A percentile compares a stretch with the other conserved stretches of the same genome.
Conservation (phyloP, 169 alveolate genomes). For the Plasmodium gonderi region DNA sequence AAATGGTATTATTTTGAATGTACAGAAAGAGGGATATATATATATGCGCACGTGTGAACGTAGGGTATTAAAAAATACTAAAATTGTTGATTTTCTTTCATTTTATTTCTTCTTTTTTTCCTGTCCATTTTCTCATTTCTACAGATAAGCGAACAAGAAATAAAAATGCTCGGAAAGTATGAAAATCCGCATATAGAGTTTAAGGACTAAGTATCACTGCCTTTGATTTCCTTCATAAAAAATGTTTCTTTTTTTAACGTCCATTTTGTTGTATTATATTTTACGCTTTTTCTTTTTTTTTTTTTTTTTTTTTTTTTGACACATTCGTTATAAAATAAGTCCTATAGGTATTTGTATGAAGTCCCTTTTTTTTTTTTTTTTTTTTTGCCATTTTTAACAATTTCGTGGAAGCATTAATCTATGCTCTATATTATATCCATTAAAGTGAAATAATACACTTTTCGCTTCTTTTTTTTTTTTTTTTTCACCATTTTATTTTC, state of each 20-base stretch:
- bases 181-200: constrained; percentile 72
- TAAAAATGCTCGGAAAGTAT: constrained; percentile 28
- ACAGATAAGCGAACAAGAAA: constrained; percentile 71
- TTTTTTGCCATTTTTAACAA: not conserved
- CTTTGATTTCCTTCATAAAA: not conserved
- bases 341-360: not conserved
- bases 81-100: not conserved
- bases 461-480: not conserved
- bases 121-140: not conserved
- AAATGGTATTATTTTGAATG: constrained; percentile 22
- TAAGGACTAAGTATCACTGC: constrained; percentile 12
- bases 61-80: not conserved
- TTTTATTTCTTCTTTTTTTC: not conserved
- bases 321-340: not conserved
- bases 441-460: no score
- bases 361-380: not conserved
- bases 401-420: constrained; percentile 5
- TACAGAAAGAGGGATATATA: not conserved
- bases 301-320: not conserved
- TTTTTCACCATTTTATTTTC: not conserved
- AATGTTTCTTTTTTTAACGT: constrained; percentile 1
- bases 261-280: not conserved
- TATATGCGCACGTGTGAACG: not conserved
- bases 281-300: not conserved
- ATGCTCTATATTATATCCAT: not conserved